These are phyloP conservation scores for Clavispora vitiphila DNA, from an alignment of 805 yeast species.

Conservation along the genomic window DNA sequence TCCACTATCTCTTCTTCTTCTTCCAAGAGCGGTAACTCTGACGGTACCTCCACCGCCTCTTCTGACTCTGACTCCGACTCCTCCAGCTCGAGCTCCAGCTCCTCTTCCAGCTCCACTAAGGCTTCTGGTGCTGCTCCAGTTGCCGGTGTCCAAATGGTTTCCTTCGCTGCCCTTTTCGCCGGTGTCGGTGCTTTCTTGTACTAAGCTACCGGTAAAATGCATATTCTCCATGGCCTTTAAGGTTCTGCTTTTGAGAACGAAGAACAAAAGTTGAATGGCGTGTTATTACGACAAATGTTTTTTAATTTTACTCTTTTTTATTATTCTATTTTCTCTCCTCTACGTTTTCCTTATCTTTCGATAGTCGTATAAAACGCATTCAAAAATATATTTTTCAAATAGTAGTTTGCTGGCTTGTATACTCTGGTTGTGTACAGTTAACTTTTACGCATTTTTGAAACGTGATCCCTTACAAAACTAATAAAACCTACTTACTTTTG, in stretches of 20 bases:
- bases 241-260: background rate
- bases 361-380: background rate
- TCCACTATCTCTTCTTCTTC: slow-evolving; percentile 41
- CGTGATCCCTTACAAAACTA: background rate
- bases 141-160: slow-evolving; percentile 20
- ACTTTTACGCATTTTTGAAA: no score
- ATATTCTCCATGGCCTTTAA: background rate
- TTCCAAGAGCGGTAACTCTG: slow-evolving; percentile 29
- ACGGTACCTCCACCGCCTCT: slow-evolving; percentile 20
- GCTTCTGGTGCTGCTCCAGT: slow-evolving; percentile 23
- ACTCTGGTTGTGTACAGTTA: no score
- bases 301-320: slow-evolving; percentile 1
- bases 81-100: slow-evolving; percentile 17
- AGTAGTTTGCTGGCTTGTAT: no score
- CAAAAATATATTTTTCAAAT: background rate
- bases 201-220: slow-evolving; percentile 10
- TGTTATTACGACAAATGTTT: slow-evolving; percentile 1
- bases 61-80: slow-evolving; percentile 23
- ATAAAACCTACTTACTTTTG: background rate
- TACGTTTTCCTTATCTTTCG: background rate
- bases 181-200: slow-evolving; percentile 36
- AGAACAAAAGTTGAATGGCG: background rate
- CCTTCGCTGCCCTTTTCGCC: slow-evolving; percentile 30
- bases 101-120: slow-evolving; percentile 17
- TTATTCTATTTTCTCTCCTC: background rate